Evolutionary conservation across 202 grass and related monocot species (phyloP), one percentile per base, ranked within the genome.

Genomic region (Carex arenaria): DNA sequence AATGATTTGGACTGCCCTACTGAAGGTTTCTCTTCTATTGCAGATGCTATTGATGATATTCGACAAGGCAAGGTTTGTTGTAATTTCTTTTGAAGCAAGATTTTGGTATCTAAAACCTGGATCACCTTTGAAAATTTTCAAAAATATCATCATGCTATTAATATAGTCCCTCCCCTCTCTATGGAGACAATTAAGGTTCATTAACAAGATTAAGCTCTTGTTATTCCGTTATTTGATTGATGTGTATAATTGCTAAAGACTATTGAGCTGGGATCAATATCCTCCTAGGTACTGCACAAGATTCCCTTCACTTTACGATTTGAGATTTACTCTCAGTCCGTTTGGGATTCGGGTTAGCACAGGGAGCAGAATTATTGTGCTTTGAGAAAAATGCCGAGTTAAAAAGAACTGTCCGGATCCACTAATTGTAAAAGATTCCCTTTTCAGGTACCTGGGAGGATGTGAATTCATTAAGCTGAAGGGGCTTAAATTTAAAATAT

Each of bases 41-140:
- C 92, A 80, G 95, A 97, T 80, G 95, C 92, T 73, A 97, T 97
- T 63, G 90, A 97, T 61, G 95, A 97, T 67, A 91, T 97, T 51
- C 90, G 80, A 19, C 92, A 93, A 93, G 95, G 92, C 72, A 97
- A 94, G 77, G 95, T 94, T 86, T 82, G 85, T 60, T n/a, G 73
- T 40, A 62, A 67, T 68, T 69, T 67, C 12, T 80, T 65, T 80
- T 55, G 52, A 26, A 53, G 54, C 32, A 7, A 34, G 34, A 59
- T 56, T 56, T 76, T 76, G 26, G 51, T 76, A 10, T 53, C 12
- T 73, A 28, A 31, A 75, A 73, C 22, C 71, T 75, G 71, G 34
- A 10, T 71, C 40, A 71, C n/a, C 67, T 71, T 45, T 71, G 19
- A 22, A 23, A 22, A 47, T 1, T 72, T 26, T 19, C 68, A 72